Evolutionary conservation across 164 flowering plant genomes (phyloP).

Genomic region (Litsea cubeba): DNA sequence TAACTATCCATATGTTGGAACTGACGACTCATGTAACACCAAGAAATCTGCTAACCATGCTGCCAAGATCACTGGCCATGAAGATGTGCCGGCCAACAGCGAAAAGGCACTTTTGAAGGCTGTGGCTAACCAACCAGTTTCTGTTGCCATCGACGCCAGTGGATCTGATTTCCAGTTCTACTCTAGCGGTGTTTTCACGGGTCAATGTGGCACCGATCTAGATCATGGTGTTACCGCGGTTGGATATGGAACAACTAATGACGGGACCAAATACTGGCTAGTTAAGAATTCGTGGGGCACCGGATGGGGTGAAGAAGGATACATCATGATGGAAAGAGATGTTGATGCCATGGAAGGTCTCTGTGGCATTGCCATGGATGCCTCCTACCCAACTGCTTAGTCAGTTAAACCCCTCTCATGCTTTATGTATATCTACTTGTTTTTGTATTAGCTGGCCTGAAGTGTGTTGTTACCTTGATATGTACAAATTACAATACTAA

Average conservation of each 20-base stretch:
- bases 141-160: slow-evolving; percentile 27
- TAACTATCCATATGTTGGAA: slow-evolving; percentile 16
- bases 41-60: slow-evolving; percentile 6
- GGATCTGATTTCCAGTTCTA: slow-evolving; percentile 23
- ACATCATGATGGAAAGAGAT: slow-evolving; percentile 23
- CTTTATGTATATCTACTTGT: no score
- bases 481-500: no score
- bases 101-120: slow-evolving; percentile 19
- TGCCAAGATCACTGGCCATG: slow-evolving; percentile 20
- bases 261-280: slow-evolving; percentile 30
- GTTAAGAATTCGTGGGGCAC: slow-evolving; percentile 32
- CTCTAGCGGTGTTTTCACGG: slow-evolving; percentile 21
- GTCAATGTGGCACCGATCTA: slow-evolving; percentile 18
- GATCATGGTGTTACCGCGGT: slow-evolving; percentile 27
- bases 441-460: no score
- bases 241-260: slow-evolving; percentile 20
- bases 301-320: slow-evolving; percentile 28
- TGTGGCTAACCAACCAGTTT: slow-evolving; percentile 26
- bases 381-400: slow-evolving; percentile 24
- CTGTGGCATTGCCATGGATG: slow-evolving; percentile 23
- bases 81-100: slow-evolving; percentile 21
- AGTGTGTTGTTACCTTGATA: no score
- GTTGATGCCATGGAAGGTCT: slow-evolving; percentile 18
- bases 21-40: slow-evolving; percentile 13
- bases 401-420: no score